phyloP scores from a whole-genome alignment of 208 protist species.

The Spongospora subterranea region DNA sequence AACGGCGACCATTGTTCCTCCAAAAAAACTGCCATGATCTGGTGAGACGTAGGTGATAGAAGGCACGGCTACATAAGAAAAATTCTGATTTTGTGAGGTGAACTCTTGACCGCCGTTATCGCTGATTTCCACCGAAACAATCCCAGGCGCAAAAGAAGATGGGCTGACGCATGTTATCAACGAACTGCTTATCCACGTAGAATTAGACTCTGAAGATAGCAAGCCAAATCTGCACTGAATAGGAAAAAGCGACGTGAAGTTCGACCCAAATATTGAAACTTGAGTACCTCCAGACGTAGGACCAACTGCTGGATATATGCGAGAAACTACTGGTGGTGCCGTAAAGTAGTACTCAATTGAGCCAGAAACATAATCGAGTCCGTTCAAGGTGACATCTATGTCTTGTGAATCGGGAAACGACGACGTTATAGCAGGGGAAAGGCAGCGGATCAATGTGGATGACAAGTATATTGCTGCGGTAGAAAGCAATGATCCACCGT shows the following conservation, averaged over 20 bases:
- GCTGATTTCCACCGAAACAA: neutral
- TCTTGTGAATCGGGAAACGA: neutral
- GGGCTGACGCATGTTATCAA: neutral
- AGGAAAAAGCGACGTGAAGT: neutral
- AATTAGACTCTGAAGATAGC: neutral
- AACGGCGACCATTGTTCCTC: neutral
- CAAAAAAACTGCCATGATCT: neutral
- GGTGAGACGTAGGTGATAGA: neutral
- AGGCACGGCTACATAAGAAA: neutral
- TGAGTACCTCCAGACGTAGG: neutral
- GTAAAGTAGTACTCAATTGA: neutral
- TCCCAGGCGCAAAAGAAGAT: neutral
- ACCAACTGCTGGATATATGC: neutral
- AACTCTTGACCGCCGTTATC: neutral
- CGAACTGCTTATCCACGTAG: neutral
- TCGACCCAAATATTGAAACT: neutral
- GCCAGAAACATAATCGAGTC: slow-evolving; percentile 2
- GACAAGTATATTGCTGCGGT: neutral
- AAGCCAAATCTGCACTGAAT: slow-evolving; percentile 8
- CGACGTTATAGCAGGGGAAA: neutral
- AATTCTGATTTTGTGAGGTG: neutral
- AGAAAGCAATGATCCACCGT: neutral
- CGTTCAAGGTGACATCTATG: slow-evolving; percentile 35
- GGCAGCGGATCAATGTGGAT: slow-evolving; percentile 6
- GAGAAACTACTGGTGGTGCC: neutral